Evolutionary conservation across 768 basidiomycete genomes (phyloP), one percentile per base, ranked within the genome.

Genomic region (Dioszegia hungarica): DNA sequence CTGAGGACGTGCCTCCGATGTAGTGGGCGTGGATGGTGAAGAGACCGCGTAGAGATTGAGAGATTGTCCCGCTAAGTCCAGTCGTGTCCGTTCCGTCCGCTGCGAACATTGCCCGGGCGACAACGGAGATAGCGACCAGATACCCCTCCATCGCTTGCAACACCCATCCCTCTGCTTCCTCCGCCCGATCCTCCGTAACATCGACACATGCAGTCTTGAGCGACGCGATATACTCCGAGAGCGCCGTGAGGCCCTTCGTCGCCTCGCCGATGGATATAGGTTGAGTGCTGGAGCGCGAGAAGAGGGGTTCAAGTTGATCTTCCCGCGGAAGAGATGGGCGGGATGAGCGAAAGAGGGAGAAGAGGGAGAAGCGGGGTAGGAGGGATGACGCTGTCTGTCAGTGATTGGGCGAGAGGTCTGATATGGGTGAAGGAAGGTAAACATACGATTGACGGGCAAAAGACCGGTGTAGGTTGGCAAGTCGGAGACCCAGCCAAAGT

Each of bases 271-370:
- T 15, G 19, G 56, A n/a, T 9, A 17, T 2, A 37, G 29, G 27
- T 15, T 17, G 10, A 24, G 3, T 10, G 5, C 10, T 12, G 11
- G 39, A 54, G 31, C 53, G n/a, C n/a, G 25, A 17, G 45, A 28
- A 22, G 15, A 39, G 28, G 3, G 25, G 29, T 44, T 24, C 38
- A 12, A 39, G 51, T 25, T 51, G 57, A 38, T 33, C 27, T 17
- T 25, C 51, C 3, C 22, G 2, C 3, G 49, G 49, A 19, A 51
- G 28, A 29, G 25, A 6, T 2, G 36, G 49, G 20, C 25, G 34
- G 36, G 49, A 15, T 24, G 49, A 25, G 25, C 49, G 49, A 41
- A 60, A 60, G 28, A 60, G 59, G n/a, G 52, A 54, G 46, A 60
- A 60, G 2, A 60, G 40, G 3, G 59, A 54, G 53, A 60, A 60